Evolutionary conservation across 1,284 basidiomycete species (phyloP).

Genomic region (Moniliophthora roreri): DNA sequence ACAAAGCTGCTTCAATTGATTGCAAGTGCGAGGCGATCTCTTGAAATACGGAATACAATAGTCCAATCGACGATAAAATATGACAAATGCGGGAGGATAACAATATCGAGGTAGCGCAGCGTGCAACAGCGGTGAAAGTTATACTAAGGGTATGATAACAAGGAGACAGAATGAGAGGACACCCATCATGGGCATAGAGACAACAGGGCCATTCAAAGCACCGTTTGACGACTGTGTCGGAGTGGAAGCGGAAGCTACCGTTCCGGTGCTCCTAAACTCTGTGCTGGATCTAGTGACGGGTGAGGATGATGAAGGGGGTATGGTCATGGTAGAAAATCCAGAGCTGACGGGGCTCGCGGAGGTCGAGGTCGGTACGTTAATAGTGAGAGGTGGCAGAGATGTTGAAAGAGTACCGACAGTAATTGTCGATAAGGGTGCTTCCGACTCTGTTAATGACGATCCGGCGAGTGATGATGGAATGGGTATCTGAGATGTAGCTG

Average conservation of each 20-base stretch:
- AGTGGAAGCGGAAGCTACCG: background rate
- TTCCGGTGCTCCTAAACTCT: background rate
- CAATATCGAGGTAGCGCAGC: too few species aligned
- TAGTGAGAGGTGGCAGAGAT: slow-evolving; percentile 16
- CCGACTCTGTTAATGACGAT: slow-evolving; percentile 12
- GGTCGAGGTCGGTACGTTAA: slow-evolving; percentile 13
- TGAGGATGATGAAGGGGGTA: background rate
- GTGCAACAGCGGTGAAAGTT: too few species aligned
- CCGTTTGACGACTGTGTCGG: background rate
- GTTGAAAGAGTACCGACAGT: slow-evolving; percentile 37
- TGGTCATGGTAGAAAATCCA: slow-evolving; percentile 3
- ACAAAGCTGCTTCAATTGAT: background rate
- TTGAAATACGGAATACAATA: background rate
- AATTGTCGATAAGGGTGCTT: slow-evolving; percentile 25
- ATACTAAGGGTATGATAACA: too few species aligned
- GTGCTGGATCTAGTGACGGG: background rate
- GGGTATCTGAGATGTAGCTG: slow-evolving; percentile 46
- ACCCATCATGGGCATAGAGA: background rate
- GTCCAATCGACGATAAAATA: too few species aligned
- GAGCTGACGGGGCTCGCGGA: background rate
- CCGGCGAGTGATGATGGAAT: slow-evolving; percentile 41
- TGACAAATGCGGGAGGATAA: too few species aligned
- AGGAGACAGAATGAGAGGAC: slow-evolving; percentile 1
- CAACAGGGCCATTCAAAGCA: background rate
- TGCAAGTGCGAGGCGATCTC: background rate